Conservation (phyloP, 768 basidiomycete species). For the Trichaptum fuscoviolaceum region DNA sequence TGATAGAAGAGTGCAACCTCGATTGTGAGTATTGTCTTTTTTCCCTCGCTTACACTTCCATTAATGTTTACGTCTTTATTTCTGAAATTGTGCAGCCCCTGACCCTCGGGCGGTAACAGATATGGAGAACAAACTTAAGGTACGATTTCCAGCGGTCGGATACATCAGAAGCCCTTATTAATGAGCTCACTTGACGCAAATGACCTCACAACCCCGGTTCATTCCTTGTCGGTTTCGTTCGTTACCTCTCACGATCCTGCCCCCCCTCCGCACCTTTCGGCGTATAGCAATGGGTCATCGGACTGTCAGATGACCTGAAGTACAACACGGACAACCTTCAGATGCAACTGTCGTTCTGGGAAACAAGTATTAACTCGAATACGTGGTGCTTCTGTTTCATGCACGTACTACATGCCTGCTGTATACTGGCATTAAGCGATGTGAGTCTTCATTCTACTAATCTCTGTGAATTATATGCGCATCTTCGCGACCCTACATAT, state of each 20-base stretch:
- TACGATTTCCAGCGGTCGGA: background rate
- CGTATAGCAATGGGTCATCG: slow-evolving; percentile 54
- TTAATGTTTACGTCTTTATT: background rate
- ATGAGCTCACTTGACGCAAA: background rate
- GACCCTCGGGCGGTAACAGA: background rate
- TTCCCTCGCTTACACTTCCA: background rate
- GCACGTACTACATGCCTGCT: slow-evolving; percentile 69
- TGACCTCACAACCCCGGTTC: background rate
- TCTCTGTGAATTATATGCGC: background rate
- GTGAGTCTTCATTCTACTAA: slow-evolving; percentile 34
- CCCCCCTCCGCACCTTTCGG: background rate
- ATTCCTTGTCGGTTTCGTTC: background rate
- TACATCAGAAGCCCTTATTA: background rate
- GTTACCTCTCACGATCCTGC: background rate
- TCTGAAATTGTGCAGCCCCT: background rate
- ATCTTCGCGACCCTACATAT: background rate
- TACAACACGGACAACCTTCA: slow-evolving; percentile 66
- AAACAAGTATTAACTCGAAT: slow-evolving; percentile 71
- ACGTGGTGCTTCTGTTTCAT: slow-evolving; percentile 80
- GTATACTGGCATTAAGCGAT: slow-evolving; percentile 54
- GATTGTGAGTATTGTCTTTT: background rate
- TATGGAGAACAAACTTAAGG: background rate
- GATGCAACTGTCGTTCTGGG: slow-evolving; percentile 71
- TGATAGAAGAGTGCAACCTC: background rate
- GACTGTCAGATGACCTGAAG: slow-evolving; percentile 65